A percentile compares a stretch with the other conserved stretches of the same genome.
phyloP scores from a whole-genome alignment of 176 grass and related monocot species.

The Oryza nivara region DNA sequence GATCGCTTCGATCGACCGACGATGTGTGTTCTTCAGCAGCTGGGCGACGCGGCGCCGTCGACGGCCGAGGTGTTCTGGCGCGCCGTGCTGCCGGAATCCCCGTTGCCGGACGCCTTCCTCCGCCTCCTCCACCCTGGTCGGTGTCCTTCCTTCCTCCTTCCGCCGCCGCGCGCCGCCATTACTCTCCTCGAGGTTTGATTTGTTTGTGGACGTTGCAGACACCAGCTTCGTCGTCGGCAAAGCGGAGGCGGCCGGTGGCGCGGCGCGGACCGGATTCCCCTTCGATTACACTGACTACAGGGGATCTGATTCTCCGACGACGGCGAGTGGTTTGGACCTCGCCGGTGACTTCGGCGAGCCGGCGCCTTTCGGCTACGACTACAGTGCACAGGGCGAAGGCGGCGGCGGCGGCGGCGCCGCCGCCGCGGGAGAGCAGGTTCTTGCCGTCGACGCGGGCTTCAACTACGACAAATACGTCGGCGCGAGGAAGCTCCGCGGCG shows the following conservation, averaged over 20 bases:
- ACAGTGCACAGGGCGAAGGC: background rate
- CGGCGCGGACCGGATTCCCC: background rate
- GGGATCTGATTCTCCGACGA: background rate
- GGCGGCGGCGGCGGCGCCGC: background rate
- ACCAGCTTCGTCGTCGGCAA: background rate
- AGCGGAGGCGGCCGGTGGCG: background rate
- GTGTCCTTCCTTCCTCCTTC: background rate
- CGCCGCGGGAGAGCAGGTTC: background rate
- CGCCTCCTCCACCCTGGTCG: slow-evolving; percentile 23
- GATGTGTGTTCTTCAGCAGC: slow-evolving; percentile 2
- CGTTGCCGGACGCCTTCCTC: slow-evolving; percentile 44
- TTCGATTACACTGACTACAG: slow-evolving; percentile 36
- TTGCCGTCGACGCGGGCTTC: background rate
- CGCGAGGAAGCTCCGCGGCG: background rate
- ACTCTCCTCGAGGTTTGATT: background rate
- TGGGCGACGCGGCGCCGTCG: slow-evolving; percentile 33
- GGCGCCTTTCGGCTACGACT: slow-evolving; percentile 11
- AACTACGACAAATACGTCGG: background rate
- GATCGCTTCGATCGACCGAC: background rate
- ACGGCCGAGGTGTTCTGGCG: slow-evolving; percentile 48
- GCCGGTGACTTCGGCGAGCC: background rate
- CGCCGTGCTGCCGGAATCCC: slow-evolving; percentile 36
- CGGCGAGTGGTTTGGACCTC: background rate
- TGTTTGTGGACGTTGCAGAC: background rate
- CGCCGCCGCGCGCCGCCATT: background rate